Conservation (phyloP, 805 yeast genomes). For the Jamesozyma rosinii region DNA sequence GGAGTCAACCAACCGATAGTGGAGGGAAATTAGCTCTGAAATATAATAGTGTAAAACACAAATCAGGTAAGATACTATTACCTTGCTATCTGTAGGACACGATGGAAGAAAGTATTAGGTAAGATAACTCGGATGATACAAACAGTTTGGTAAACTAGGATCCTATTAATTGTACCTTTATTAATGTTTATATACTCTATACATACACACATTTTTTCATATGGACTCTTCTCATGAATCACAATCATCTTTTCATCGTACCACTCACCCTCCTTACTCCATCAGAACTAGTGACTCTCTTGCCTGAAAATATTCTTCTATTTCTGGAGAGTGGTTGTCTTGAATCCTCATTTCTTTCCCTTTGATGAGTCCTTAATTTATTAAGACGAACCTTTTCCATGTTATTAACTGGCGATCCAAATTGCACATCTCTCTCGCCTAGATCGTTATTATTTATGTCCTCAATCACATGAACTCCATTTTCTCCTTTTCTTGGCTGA, state of each 20-base stretch:
- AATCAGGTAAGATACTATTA: slow-evolving; percentile 25
- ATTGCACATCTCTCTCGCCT: not conserved
- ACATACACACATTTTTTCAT: not conserved
- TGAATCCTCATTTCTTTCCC: slow-evolving; percentile 10
- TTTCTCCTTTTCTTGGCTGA: slow-evolving; percentile 69
- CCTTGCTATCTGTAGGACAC: slow-evolving; percentile 24
- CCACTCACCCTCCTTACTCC: slow-evolving; percentile 24
- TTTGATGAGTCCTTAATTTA: slow-evolving; percentile 11
- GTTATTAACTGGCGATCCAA: not conserved
- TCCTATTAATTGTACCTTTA: no score
- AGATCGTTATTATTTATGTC: slow-evolving; percentile 16
- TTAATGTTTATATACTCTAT: no score
- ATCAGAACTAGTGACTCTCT: slow-evolving; percentile 24
- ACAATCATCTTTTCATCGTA: slow-evolving; percentile 14
- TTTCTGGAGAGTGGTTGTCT: slow-evolving; percentile 22
- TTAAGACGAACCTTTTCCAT: not conserved
- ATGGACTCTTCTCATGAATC: not conserved
- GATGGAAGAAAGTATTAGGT: no score
- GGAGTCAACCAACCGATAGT: slow-evolving; percentile 63
- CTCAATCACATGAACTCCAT: slow-evolving; percentile 27
- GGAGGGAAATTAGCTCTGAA: slow-evolving; percentile 52
- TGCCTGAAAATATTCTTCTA: slow-evolving; percentile 22
- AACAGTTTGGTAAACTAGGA: no score
- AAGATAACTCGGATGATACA: no score
- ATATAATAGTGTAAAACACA: slow-evolving; percentile 48